These are phyloP conservation scores for Alternaria ethzedia DNA, from an alignment of 2,329 filamentous ascomycete species.

Conservation along the genomic window DNA sequence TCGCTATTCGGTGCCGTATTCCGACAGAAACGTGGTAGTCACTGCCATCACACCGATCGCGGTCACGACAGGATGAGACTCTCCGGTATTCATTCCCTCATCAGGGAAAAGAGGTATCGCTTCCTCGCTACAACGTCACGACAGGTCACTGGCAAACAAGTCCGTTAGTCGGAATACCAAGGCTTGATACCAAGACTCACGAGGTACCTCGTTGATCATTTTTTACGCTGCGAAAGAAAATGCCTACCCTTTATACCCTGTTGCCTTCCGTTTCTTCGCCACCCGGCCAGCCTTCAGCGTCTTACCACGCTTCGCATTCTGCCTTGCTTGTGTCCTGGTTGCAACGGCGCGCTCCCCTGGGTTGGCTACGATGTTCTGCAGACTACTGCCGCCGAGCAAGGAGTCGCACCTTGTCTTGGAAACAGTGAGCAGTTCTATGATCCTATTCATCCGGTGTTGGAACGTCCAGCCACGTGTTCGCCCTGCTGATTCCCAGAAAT, in stretches of 20 bases:
- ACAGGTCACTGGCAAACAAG: background rate
- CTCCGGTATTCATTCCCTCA: background rate
- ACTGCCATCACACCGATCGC: background rate
- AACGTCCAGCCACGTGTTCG: constrained; percentile 1
- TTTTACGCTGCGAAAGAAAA: background rate
- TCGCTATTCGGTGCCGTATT: background rate
- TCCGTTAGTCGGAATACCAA: background rate
- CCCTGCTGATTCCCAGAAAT: background rate
- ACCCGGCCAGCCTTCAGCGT: background rate
- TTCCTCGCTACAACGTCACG: background rate
- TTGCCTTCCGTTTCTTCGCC: background rate
- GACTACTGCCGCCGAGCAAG: background rate
- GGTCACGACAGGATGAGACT: background rate
- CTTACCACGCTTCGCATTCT: background rate
- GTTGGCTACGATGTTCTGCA: constrained; percentile 1
- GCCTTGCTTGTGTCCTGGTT: background rate
- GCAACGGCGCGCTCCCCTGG: background rate
- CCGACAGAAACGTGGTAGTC: background rate
- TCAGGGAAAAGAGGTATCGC: background rate
- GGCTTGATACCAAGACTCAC: background rate
- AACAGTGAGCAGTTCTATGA: background rate
- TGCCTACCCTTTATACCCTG: background rate
- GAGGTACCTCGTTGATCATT: background rate
- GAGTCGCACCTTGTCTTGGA: constrained; percentile 8
- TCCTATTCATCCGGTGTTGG: background rate